Conservation (phyloP, 768 basidiomycete genomes). For the Leucogyrophana mollusca region DNA sequence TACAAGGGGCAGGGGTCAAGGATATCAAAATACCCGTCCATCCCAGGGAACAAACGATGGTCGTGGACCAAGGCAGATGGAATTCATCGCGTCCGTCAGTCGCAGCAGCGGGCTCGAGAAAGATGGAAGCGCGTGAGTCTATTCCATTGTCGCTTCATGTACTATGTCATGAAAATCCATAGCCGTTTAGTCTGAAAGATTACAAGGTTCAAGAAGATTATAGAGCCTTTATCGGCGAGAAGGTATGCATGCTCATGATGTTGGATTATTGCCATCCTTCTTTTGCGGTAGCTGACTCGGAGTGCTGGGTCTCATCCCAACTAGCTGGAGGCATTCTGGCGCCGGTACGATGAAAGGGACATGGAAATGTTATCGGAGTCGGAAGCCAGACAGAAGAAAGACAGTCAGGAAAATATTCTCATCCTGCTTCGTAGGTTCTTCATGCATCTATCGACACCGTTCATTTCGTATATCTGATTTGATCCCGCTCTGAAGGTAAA, state of each 20-base stretch:
- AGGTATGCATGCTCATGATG: too few relatives aligned
- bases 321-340: too few relatives aligned
- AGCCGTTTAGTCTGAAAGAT: constrained; percentile 57
- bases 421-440: constrained; percentile 66
- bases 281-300: too few relatives aligned
- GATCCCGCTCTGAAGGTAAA: constrained; percentile 51
- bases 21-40: too few relatives aligned
- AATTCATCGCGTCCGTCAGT: constrained; percentile 69
- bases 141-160: background rate
- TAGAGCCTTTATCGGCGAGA: constrained; percentile 58
- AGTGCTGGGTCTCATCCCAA: too few relatives aligned
- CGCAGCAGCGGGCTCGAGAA: constrained; percentile 74
- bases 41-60: too few relatives aligned
- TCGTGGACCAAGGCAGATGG: constrained; percentile 40
- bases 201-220: constrained; percentile 64
- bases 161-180: constrained; percentile 27
- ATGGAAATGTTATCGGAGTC: constrained; percentile 8
- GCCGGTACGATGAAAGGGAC: constrained; percentile 29
- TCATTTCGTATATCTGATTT: background rate
- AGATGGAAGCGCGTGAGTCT: constrained; percentile 71
- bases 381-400: constrained; percentile 36
- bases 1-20: too few relatives aligned
- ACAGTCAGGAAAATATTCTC: constrained; percentile 65
- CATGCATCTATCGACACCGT: too few relatives aligned
- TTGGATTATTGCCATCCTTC: too few relatives aligned